Conservation (phyloP, 2,329 filamentous ascomycete species). For the Microdochium trichocladiopsis region DNA sequence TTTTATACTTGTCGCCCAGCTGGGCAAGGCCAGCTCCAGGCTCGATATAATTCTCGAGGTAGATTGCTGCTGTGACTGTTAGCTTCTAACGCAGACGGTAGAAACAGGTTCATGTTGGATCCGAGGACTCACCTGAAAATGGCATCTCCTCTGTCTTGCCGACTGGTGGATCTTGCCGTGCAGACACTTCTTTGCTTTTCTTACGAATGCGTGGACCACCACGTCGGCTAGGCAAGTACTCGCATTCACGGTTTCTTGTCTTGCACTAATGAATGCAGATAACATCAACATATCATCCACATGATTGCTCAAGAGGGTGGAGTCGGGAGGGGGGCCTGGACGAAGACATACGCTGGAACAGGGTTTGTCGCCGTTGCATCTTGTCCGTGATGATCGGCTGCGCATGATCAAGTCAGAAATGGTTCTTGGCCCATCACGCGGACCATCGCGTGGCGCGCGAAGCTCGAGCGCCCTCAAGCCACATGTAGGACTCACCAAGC, state of each 20-base stretch:
- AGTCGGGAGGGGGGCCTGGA: too few relatives aligned
- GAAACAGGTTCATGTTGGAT: too few relatives aligned
- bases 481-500: slow-evolving; percentile 33
- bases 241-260: slow-evolving; percentile 30
- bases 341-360: slow-evolving; percentile 34
- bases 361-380: slow-evolving; percentile 36
- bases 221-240: slow-evolving; percentile 34
- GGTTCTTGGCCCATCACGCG: too few relatives aligned
- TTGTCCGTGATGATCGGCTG: slow-evolving; percentile 36
- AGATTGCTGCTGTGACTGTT: slow-evolving; percentile 19
- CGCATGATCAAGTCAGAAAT: slow-evolving; percentile 4
- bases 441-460: too few relatives aligned
- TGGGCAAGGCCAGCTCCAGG: slow-evolving; percentile 40
- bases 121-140: slow-evolving; percentile 18
- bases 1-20: slow-evolving; percentile 34
- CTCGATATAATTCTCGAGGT: slow-evolving; percentile 32
- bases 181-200: slow-evolving; percentile 21
- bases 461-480: background rate
- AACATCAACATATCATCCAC: too few relatives aligned
- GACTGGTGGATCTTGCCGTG: slow-evolving; percentile 17
- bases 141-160: slow-evolving; percentile 20
- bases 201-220: slow-evolving; percentile 35
- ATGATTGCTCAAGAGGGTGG: too few relatives aligned
- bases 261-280: too few relatives aligned
- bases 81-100: too few relatives aligned